Evolutionary conservation across 768 basidiomycete species (phyloP).

Genomic region (Jaapia argillacea): DNA sequence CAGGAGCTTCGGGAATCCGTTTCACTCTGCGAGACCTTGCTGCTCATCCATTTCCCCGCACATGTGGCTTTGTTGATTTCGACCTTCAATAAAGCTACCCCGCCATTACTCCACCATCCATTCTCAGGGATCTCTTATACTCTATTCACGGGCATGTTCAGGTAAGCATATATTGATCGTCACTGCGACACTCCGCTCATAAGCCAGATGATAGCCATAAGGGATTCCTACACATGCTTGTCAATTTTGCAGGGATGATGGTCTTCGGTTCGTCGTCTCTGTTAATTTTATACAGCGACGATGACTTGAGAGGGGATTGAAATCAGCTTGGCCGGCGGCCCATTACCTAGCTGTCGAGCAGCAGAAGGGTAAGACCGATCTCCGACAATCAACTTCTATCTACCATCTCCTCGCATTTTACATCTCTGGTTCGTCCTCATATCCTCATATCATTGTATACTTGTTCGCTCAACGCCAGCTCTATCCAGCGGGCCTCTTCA

Average conservation of each 20-base stretch:
- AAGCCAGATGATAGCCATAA: slow-evolving; percentile 41
- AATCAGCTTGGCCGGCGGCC: slow-evolving; percentile 51
- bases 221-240: slow-evolving; percentile 55
- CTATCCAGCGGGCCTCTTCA: slow-evolving; percentile 74
- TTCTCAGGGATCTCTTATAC: slow-evolving; percentile 71
- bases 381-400: slow-evolving; percentile 54
- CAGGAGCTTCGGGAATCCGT: too few relatives aligned
- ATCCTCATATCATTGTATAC: neutral
- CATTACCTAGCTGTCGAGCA: slow-evolving; percentile 44
- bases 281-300: neutral
- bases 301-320: slow-evolving; percentile 5
- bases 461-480: neutral
- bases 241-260: slow-evolving; percentile 78
- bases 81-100: too few relatives aligned
- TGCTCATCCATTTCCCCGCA: too few relatives aligned
- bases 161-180: slow-evolving; percentile 34
- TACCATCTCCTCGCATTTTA: slow-evolving; percentile 84
- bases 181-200: neutral
- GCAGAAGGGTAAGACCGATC: slow-evolving; percentile 28
- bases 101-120: slow-evolving; percentile 69
- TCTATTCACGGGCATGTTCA: slow-evolving; percentile 75
- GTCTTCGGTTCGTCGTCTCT: slow-evolving; percentile 70
- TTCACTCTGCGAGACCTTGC: too few relatives aligned
- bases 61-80: too few relatives aligned
- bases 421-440: slow-evolving; percentile 55